Evolutionary conservation across 2,329 filamentous ascomycete species (phyloP), one percentile per base, ranked within the genome.

Genomic region (Teratosphaeriaceae sp.): DNA sequence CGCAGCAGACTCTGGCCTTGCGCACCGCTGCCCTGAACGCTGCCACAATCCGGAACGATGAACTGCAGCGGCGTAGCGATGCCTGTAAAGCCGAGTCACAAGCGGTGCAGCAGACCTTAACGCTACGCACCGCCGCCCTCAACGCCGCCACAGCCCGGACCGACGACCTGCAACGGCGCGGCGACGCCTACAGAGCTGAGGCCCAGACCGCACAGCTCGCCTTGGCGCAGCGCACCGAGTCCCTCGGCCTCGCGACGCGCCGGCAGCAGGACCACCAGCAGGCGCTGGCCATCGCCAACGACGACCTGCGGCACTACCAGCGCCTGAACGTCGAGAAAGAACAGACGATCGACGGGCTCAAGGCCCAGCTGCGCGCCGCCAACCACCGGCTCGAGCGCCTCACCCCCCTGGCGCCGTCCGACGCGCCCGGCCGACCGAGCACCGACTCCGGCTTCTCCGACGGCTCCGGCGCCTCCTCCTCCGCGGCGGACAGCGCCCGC

Each of bases 381-480:
- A 18, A n/a, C 31, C 12, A 5, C 4, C 27, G 12, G 13, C 27
- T n/a, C 5, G 15, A 11, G 13, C 8, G n/a, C n/a, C 31, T 6
- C 9, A 22, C 19, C 21, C 35, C 3, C 13, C 9, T 12, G 12
- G 35, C n/a, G 11, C 35, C 35, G 3, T 4, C 4, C 35, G 22
- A 18, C 11, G 20, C 19, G 12, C 20, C 7, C 19, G 31, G 31
- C 15, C 12, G 35, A 38, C 35, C 35, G n/a, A 38, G 35, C 21
- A 38, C 20, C 21, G 35, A 38, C n/a, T 38, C 35, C 6, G 35
- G 35, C 22, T 22, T 38, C 20, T 22, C 19, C 35, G 35, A 24
- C 21, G n/a, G 5, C 19, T 22, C 35, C 35, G n/a, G n/a, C n/a
- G 21, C 19, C 21, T 18, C 35, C 16, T 3, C 21, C n/a, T 5